These are phyloP conservation scores for Dictyostelium discoideum DNA, from an alignment of 78 protist species.

Conservation along the genomic window DNA sequence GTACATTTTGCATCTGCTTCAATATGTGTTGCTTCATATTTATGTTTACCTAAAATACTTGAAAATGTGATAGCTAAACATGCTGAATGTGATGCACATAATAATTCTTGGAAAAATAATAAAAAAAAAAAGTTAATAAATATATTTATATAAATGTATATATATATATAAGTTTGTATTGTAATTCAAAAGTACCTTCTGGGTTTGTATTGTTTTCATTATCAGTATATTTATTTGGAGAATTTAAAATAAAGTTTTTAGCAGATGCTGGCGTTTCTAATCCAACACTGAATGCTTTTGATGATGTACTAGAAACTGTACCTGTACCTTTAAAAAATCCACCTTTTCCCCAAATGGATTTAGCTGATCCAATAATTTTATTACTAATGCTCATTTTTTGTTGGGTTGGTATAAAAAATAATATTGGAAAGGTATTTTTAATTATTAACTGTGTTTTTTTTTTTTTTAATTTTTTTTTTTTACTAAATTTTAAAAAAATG, in stretches of 20 bases:
- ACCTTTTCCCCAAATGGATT: background rate
- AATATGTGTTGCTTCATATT: conserved; percentile 1
- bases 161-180: no score
- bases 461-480: no score
- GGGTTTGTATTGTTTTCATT: conserved; percentile 33
- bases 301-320: background rate
- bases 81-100: conserved; percentile 32
- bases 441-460: no score
- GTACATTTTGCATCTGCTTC: conserved; percentile 4
- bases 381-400: background rate
- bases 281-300: background rate
- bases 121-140: background rate
- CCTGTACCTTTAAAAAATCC: background rate
- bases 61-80: conserved; percentile 39
- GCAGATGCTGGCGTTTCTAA: background rate
- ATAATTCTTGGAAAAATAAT: background rate
- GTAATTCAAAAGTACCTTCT: no score
- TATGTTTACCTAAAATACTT: background rate
- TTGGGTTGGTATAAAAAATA: no score
- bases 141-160: no score
- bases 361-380: background rate
- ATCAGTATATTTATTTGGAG: background rate
- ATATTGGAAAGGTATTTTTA: no score
- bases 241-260: background rate
- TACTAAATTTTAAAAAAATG: no score